Evolutionary conservation across 129 eudicot genomes (phyloP), one percentile per base, ranked within the genome.

Genomic region (Pittosporum tobira): DNA sequence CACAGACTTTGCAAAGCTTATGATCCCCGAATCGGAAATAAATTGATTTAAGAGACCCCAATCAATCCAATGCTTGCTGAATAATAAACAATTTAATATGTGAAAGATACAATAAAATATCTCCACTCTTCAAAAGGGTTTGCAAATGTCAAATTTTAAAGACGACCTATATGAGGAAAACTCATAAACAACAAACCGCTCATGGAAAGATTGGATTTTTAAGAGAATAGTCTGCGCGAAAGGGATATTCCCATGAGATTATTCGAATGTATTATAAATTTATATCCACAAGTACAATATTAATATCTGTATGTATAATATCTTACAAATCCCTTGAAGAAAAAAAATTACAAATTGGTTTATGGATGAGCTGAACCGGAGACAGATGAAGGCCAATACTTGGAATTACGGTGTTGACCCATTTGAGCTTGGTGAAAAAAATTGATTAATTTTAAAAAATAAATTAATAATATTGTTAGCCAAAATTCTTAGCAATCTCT

Each of bases 371-470:
- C 76, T n/a, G 44, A 61, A 38, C 23, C 72, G 77, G 73, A 64
- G 72, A 54, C 69, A 75, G 2, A 3, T 51, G 30, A 87, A 80
- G 81, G 75, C 85, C 26, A 79, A 65, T 49, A 87, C 84, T 69
- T 65, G 68, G 65, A 69, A 79, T 67, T 69, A 19, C 67, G 97
- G 79, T 46, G 63, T 62, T 50, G 68, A 69, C 55, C 48, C 27
- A 29, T 28, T 74, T 61, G 67, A 56, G 53, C 34, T 62, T 66
- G 83, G 51, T 15, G 51, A 16, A 23, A 14, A 14, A 7, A 2
- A 47, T 5, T 12, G 23, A n/a, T 6, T 15, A 16, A 23, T 29
- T 8, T 31, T 22, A 25, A 20, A 61, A 61, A 25, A 61, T 4
- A 46, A 38, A 22, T 3, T 18, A 31, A 22, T 1, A 21, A 56